Base-by-base conservation (phyloP, 345 rosid species). In the Pugionium cornutum region DNA sequence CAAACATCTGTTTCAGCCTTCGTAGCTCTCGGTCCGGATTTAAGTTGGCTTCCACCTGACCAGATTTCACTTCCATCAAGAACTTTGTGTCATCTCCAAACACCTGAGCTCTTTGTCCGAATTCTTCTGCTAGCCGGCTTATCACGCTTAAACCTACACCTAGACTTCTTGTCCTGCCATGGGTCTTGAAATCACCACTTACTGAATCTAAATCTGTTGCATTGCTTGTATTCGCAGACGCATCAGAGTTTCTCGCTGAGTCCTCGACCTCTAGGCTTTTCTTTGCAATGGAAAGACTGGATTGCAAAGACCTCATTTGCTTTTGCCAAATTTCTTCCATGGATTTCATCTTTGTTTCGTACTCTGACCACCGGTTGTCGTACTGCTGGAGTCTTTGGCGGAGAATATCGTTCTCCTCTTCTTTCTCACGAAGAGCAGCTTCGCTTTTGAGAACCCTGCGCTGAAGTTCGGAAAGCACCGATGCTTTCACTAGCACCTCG, bases 291-390 rank as follows among this genome's bases (percentile, higher is more conserved):
- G 99, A 94, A 37, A 94, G 92, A 51, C 97, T 90, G 26, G 97
- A 94, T 51, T 94, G 97, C 45, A 94, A 78, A 1, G 99, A 94
- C 67, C 97, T 73, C 99, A 90, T 94, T 81, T 94, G 97, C 72
- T 94, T 94, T 70, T 94, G 99, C 97, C 99, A 90, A 64, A 90
- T 86, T 73, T 94, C 97, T 74, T 91, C 99, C 99, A 94, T 94
- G 58, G 99, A 94, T 74, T 90, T 94, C 99, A 94, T 90, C 77
- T 91, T 94, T 48, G 82, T 71, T 77, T 94, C 97, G 36, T 90
- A 90, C 55, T 94, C 99, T 18, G 92, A 88, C 99, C 99, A 94
- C 39, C 97, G 92, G 76, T 78, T 86, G 72, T 94, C 97, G 28
- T 94, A 90, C 66, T 94, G 99, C 64, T 88, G 97, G 74, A 90